Evolutionary conservation across 2,329 filamentous ascomycete species (phyloP).

Genomic region (Neoscytalidium dimidiatum): DNA sequence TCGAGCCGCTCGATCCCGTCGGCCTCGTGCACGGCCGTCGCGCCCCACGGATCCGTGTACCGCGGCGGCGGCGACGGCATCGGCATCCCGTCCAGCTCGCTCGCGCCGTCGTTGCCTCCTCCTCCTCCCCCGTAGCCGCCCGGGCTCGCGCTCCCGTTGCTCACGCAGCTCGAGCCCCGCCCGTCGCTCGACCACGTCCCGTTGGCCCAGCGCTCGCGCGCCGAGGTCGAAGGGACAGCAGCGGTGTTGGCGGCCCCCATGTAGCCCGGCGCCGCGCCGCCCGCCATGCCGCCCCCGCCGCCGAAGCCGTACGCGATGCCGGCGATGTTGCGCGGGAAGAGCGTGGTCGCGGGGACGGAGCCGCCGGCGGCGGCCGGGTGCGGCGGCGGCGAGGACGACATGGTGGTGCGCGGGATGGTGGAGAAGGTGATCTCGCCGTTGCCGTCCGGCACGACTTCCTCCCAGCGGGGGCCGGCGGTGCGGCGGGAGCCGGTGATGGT

Average conservation of each 20-base stretch:
- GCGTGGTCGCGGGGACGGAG: background rate
- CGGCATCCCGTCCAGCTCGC: background rate
- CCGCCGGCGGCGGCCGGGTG: background rate
- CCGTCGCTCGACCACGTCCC: background rate
- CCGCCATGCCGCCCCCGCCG: constrained; percentile 13
- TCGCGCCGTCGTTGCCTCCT: background rate
- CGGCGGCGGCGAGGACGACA: background rate
- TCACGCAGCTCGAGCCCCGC: background rate
- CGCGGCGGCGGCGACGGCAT: background rate
- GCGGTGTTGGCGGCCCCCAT: background rate
- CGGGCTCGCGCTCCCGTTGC: background rate
- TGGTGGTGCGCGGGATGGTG: background rate
- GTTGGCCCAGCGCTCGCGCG: background rate
- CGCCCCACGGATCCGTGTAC: background rate
- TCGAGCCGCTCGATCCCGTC: background rate
- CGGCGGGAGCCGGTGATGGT: background rate
- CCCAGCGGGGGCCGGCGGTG: constrained; percentile 6
- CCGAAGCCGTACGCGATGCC: constrained; percentile 11
- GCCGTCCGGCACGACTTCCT: constrained; percentile 14
- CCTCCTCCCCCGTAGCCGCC: background rate
- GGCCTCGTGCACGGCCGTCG: background rate
- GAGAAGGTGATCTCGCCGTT: constrained; percentile 3
- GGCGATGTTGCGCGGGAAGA: background rate
- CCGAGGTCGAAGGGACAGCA: too few relatives aligned
- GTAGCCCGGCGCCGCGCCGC: background rate